Evolutionary conservation across 1,284 basidiomycete genomes (phyloP), one percentile per base, ranked within the genome.

Genomic region (Tremellales sp.): DNA sequence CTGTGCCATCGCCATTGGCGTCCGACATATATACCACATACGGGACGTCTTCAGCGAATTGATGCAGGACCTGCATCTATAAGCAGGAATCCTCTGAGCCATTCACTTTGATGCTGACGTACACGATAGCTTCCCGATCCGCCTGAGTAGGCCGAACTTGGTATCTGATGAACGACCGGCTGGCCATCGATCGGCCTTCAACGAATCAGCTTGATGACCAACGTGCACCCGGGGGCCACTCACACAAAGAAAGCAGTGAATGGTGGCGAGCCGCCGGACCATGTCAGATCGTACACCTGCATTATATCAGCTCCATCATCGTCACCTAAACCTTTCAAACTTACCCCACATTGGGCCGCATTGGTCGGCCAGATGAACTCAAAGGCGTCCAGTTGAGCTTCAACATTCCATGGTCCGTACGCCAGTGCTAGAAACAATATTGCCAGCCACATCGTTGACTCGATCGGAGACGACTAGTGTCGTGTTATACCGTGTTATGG

Each of bases 1-100:
- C 62, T 4, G 58, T 53, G 6, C 57, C 60, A n/a, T 59, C 29
- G 1, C 62, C 62, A n/a, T 42, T 43, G 3, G 36, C 58, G 44
- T 68, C 65, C 8, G 53, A 54, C 59, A 68, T 62, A 24, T 54
- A 43, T 19, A 64, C 60, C 12, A 62, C 56, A 43, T 68, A 68
- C 21, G 39, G 11, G 3, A 21, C 21, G 15, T 40, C 39, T 15
- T 40, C 11, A 3, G 39, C 39, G 21, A 36, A 36, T 36, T 36
- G 33, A 36, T 36, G 33, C 5, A 36, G 13, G 13, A 40, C 21
- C 29, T 33, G 29, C 29, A 33, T 10, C 39, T 40, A 8, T 6
- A 10, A 15, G 15, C 13, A 36, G 33, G 15, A n/a, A 36, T 17
- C 19, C 13, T 15, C 5, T 36, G 4, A 36, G 6, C 15, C 33